These are phyloP conservation scores for Forsythia viridissima DNA, from an alignment of 257 asterid genomes.

Conservation along the genomic window DNA sequence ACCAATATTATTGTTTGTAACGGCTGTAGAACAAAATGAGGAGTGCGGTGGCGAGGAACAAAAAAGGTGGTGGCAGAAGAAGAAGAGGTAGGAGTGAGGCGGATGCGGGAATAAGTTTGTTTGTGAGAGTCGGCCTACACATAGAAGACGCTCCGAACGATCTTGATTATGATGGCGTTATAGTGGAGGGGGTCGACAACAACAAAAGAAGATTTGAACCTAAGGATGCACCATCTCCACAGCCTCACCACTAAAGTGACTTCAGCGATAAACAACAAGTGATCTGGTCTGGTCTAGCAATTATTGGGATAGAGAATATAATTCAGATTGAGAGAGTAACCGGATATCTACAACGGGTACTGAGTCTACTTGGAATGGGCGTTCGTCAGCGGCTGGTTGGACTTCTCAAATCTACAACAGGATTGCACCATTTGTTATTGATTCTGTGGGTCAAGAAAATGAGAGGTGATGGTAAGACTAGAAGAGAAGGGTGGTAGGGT, in stretches of 20 bases:
- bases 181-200: conserved; percentile 46
- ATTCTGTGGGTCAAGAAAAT: no score
- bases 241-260: no score
- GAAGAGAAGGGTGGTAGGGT: no score
- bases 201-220: conserved; percentile 30
- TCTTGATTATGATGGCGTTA: conserved; percentile 64
- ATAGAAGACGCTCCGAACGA: conserved; percentile 82
- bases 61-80: conserved; percentile 31
- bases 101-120: conserved; percentile 85
- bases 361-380: conserved; percentile 26
- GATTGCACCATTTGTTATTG: no score
- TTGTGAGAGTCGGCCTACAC: conserved; percentile 85
- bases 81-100: conserved; percentile 66
- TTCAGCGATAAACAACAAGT: no score
- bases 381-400: conserved; percentile 23
- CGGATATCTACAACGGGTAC: conserved; percentile 62
- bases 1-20: neutral
- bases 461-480: no score
- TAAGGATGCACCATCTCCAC: no score
- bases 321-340: conserved; percentile 70
- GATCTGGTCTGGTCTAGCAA: no score
- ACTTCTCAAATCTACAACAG: no score
- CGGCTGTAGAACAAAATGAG: conserved; percentile 53
- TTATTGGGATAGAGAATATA: conserved; percentile 62
- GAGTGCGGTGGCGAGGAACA: conserved; percentile 61